Conservation (phyloP, 2,329 filamentous ascomycete species). For the Thelonectria blattea region DNA sequence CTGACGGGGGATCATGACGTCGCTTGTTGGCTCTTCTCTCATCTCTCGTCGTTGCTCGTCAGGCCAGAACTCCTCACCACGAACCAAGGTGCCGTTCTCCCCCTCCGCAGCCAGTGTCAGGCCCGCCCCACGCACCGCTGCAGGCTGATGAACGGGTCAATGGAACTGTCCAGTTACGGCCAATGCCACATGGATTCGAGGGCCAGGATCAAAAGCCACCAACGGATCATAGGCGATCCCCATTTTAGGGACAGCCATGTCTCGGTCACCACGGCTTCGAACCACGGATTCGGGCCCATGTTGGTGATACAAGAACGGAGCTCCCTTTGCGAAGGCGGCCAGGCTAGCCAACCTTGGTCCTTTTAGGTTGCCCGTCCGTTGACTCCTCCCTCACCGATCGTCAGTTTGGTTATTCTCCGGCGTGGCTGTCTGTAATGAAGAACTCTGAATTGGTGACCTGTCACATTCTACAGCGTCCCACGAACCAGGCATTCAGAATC, state of each 20-base stretch:
- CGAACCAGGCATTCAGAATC: background rate
- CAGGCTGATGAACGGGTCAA: conserved; percentile 15
- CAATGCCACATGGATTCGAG: conserved; percentile 11
- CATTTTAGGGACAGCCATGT: conserved; percentile 15
- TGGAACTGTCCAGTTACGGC: conserved; percentile 1
- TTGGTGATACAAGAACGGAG: conserved; percentile 7
- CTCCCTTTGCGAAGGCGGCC: conserved; percentile 5
- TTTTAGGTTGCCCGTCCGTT: background rate
- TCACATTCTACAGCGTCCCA: background rate
- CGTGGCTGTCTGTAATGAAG: background rate
- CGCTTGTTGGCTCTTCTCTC: conserved; percentile 27
- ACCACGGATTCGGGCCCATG: conserved; percentile 23
- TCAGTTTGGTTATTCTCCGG: conserved; percentile 2
- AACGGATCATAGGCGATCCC: conserved; percentile 9
- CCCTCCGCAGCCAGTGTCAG: conserved; percentile 21
- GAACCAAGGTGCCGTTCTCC: conserved; percentile 17
- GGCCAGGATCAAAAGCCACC: conserved; percentile 12
- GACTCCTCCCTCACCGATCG: conserved; percentile 15
- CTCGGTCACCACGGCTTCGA: conserved; percentile 15
- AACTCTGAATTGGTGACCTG: background rate
- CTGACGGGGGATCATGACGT: conserved; percentile 19
- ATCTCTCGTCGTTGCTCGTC: background rate
- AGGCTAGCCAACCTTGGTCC: conserved; percentile 7
- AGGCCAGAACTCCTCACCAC: background rate
- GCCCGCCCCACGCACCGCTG: conserved; percentile 7